Base-by-base conservation (phyloP, 164 flowering plant species). In the Annona squamosa region DNA sequence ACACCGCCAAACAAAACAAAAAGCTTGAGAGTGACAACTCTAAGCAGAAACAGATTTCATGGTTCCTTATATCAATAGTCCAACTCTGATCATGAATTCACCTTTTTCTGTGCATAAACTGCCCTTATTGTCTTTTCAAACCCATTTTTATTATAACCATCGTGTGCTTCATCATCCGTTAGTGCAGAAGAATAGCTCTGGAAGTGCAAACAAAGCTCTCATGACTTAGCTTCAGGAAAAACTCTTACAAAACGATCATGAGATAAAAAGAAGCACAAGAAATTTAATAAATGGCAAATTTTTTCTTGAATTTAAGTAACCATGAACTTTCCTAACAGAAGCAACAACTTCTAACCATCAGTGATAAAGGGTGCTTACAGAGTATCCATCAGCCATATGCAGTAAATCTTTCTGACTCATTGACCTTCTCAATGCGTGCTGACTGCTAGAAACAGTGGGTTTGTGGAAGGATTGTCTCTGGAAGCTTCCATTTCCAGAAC, bases 141-240 rank as follows among this genome's bases (percentile, higher is more conserved):
- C 47, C 86, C 91, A 77, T 81, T 78, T 79, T 74, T 87, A 56
- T 69, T 59, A 71, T 63, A 73, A 76, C 77, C 74, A 82, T 88
- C 92, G 72, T 67, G 84, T 13, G 80, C 84, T 78, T 92, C 98
- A 82, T 93, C 99, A 84, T 96, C 99, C 64, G 97, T 96, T 63
- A 93, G 77, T 5, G 88, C 86, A 65, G 98, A 96, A 56, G 98
- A 91, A 43, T 87, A 91, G 79, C 97, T 93, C 98, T 96, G 91
- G 63, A 72, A 73, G 65, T 12, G n/a, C 68, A 44, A 61, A 75
- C 44, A n/a, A 62, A 65, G 43, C 12, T 10, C 26, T 48, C 9
- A 43, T 68, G 72, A 63, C 5, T 46, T 68, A 7, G 18, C 66
- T 67, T 72, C 62, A 68, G 13, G 5, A 44, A 44, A 16, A 71